phyloP scores from a whole-genome alignment of 2,329 filamentous ascomycete genomes.

The Xylaria sp. region DNA sequence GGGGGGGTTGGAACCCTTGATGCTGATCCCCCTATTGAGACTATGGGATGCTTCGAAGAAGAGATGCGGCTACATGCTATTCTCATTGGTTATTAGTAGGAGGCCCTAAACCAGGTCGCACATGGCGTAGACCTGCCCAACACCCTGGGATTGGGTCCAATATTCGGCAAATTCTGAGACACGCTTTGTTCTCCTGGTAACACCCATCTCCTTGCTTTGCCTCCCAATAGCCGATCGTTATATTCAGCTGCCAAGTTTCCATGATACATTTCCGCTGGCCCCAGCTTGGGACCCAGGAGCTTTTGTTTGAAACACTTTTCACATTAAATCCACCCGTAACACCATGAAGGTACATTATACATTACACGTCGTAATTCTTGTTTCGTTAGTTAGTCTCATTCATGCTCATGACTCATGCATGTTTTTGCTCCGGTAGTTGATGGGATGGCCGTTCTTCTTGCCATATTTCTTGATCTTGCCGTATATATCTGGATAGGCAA shows the following conservation, averaged over 20 bases:
- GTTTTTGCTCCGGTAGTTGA: slow-evolving; percentile 55
- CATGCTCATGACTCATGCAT: slow-evolving; percentile 21
- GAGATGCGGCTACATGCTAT: neutral
- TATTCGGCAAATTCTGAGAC: slow-evolving; percentile 6
- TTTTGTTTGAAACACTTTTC: neutral
- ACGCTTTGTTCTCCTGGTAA: slow-evolving; percentile 1
- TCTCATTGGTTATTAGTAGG: neutral
- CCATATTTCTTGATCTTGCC: slow-evolving; percentile 66
- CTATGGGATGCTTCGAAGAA: neutral
- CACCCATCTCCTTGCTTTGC: neutral
- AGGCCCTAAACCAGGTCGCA: neutral
- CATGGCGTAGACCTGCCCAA: neutral
- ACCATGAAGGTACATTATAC: slow-evolving; percentile 16
- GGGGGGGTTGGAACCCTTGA: neutral
- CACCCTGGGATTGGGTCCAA: neutral
- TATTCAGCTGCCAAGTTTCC: neutral
- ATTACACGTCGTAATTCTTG: slow-evolving; percentile 14
- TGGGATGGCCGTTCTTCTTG: slow-evolving; percentile 68
- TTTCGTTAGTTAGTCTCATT: slow-evolving; percentile 41
- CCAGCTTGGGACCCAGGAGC: neutral
- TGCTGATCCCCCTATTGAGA: neutral
- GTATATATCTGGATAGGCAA: slow-evolving; percentile 66
- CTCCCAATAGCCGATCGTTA: neutral
- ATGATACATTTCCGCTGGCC: neutral
- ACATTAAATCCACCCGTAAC: neutral